A percentile compares a stretch with the other conserved stretches of the same genome.
Conservation (phyloP, 1,139 yeast species). For the Pichia sorboxylosa region DNA sequence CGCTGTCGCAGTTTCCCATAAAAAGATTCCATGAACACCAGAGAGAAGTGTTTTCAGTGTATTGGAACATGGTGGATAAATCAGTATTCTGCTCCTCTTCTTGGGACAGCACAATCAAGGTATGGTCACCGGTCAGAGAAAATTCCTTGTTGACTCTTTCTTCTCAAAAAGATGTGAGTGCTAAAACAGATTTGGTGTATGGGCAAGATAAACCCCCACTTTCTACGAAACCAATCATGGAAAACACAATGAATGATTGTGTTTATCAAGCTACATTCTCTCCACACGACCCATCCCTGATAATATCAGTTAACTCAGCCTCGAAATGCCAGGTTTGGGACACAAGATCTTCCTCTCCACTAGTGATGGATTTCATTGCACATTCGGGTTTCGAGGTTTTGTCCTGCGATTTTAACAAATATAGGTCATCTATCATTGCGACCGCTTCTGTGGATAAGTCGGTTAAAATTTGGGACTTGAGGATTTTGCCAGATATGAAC, state of each 20-base stretch:
- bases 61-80: slow-evolving; percentile 81
- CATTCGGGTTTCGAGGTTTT: slow-evolving; percentile 78
- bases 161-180: slow-evolving; percentile 28
- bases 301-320: slow-evolving; percentile 71
- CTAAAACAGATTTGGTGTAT: slow-evolving; percentile 18
- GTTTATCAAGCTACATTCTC: slow-evolving; percentile 74
- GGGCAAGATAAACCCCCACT: slow-evolving; percentile 15
- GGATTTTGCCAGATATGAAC: slow-evolving; percentile 40
- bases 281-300: slow-evolving; percentile 67
- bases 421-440: slow-evolving; percentile 65
- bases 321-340: slow-evolving; percentile 80
- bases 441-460: slow-evolving; percentile 85
- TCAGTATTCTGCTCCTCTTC: slow-evolving; percentile 61
- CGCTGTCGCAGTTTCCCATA: slow-evolving; percentile 59
- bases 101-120: slow-evolving; percentile 85
- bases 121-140: slow-evolving; percentile 55
- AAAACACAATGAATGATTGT: slow-evolving; percentile 34
- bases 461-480: slow-evolving; percentile 75
- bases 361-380: slow-evolving; percentile 52
- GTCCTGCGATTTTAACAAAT: slow-evolving; percentile 83
- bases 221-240: slow-evolving; percentile 19
- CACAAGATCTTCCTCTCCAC: slow-evolving; percentile 52
- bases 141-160: slow-evolving; percentile 49
- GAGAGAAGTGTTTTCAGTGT: slow-evolving; percentile 76
- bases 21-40: slow-evolving; percentile 69